phyloP scores from a whole-genome alignment of 2,329 filamentous ascomycete species.

The Pseudogymnoascus destructans region DNA sequence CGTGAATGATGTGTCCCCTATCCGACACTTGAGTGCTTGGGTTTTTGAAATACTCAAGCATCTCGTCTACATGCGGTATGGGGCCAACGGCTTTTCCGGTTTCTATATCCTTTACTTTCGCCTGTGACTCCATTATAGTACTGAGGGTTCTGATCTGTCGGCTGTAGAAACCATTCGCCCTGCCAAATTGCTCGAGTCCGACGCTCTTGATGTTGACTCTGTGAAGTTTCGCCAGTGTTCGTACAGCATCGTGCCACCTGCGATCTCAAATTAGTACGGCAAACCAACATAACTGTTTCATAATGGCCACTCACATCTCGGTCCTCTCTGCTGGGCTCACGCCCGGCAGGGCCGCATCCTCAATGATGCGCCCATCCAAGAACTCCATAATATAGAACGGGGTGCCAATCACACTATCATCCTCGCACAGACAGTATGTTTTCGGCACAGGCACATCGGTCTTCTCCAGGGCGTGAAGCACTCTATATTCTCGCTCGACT shows the following conservation, averaged over 20 bases:
- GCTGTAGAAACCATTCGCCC: constrained; percentile 63
- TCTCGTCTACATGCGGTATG: constrained; percentile 71
- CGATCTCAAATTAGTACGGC: not conserved
- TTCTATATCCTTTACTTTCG: constrained; percentile 61
- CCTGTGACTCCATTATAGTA: constrained; percentile 67
- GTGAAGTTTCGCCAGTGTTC: constrained; percentile 77
- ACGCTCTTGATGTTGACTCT: constrained; percentile 52
- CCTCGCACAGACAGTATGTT: constrained; percentile 75
- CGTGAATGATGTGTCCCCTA: constrained; percentile 69
- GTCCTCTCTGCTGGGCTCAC: constrained; percentile 55
- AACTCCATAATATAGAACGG: constrained; percentile 98
- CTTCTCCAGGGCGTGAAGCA: constrained; percentile 67
- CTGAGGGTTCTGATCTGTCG: constrained; percentile 76
- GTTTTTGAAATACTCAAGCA: constrained; percentile 66
- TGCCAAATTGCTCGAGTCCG: constrained; percentile 62
- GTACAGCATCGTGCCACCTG: constrained; percentile 71
- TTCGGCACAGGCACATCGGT: constrained; percentile 80
- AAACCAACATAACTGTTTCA: not conserved
- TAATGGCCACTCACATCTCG: constrained; percentile 44
- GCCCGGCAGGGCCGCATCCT: constrained; percentile 70
- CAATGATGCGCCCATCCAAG: constrained; percentile 83
- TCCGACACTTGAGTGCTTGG: constrained; percentile 60
- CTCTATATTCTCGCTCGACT: constrained; percentile 88
- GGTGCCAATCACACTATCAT: constrained; percentile 66
- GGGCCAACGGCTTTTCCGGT: constrained; percentile 63